These are phyloP conservation scores for Auriculariales sp. DNA, from an alignment of 768 basidiomycete genomes.

Conservation along the genomic window DNA sequence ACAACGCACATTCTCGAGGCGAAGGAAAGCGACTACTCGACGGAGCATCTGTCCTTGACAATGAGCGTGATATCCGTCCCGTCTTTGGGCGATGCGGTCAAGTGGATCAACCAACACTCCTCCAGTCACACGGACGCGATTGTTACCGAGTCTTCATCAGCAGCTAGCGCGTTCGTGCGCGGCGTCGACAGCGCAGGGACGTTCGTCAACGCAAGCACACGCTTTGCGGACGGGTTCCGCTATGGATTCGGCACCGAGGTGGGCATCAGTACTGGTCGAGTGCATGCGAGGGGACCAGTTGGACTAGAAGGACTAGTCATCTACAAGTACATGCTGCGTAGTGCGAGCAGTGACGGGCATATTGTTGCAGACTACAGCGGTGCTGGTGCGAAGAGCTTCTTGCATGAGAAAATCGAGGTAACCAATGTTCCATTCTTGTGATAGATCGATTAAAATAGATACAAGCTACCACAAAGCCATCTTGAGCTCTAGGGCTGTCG, in stretches of 20 bases:
- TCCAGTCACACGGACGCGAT: constrained; percentile 94
- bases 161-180: constrained; percentile 61
- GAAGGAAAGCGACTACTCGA: constrained; percentile 53
- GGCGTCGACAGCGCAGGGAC: constrained; percentile 88
- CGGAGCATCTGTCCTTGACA: constrained; percentile 77
- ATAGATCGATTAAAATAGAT: background rate
- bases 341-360: constrained; percentile 60
- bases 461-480: no score
- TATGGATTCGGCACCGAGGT: constrained; percentile 98
- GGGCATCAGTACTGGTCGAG: constrained; percentile 91
- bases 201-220: constrained; percentile 87
- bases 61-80: constrained; percentile 68
- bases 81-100: constrained; percentile 59
- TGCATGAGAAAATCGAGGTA: constrained; percentile 38
- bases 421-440: constrained; percentile 32
- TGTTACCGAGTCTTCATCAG: constrained; percentile 60
- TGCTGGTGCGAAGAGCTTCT: constrained; percentile 55
- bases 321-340: constrained; percentile 90
- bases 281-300: constrained; percentile 93
- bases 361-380: constrained; percentile 72
- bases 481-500: no score
- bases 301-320: constrained; percentile 87
- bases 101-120: constrained; percentile 83
- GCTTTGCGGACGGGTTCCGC: constrained; percentile 92
- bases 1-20: constrained; percentile 34